These are phyloP conservation scores for Alternaria arborescens DNA, from an alignment of 2,329 filamentous ascomycete species.

Conservation along the genomic window DNA sequence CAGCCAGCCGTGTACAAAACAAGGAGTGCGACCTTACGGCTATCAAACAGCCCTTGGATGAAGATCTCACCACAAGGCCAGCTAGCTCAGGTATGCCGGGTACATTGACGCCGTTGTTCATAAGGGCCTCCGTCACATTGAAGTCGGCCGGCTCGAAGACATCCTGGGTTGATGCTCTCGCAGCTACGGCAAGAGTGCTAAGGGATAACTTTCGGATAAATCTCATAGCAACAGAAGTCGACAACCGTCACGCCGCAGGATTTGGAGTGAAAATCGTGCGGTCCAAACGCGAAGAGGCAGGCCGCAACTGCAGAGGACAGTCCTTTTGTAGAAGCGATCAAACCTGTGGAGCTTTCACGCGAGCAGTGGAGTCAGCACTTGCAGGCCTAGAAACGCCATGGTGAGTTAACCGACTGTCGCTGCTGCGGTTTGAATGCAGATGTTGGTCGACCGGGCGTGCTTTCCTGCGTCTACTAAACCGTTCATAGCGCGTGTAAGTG, in stretches of 20 bases:
- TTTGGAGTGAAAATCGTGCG: background rate
- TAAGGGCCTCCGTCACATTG: conserved; percentile 31
- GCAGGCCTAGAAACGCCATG: background rate
- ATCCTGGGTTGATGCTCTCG: background rate
- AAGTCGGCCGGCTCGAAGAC: conserved; percentile 28
- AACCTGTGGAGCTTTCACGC: background rate
- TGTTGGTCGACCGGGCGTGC: background rate
- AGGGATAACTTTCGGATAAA: background rate
- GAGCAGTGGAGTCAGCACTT: background rate
- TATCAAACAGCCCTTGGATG: conserved; percentile 20
- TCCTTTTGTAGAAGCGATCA: conserved; percentile 3
- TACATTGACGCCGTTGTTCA: conserved; percentile 28
- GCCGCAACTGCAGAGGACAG: background rate
- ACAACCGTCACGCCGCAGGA: background rate
- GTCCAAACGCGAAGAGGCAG: background rate
- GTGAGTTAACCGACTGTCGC: background rate
- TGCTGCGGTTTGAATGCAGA: background rate
- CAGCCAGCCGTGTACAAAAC: background rate
- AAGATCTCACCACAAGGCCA: conserved; percentile 1
- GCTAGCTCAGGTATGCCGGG: conserved; percentile 23
- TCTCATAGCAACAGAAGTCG: background rate
- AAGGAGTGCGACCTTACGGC: conserved; percentile 25
- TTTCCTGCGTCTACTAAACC: background rate
- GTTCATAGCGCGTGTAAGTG: background rate
- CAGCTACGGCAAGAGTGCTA: background rate